phyloP scores from a whole-genome alignment of 1,284 basidiomycete species.

The Leccinum glutinopallens region DNA sequence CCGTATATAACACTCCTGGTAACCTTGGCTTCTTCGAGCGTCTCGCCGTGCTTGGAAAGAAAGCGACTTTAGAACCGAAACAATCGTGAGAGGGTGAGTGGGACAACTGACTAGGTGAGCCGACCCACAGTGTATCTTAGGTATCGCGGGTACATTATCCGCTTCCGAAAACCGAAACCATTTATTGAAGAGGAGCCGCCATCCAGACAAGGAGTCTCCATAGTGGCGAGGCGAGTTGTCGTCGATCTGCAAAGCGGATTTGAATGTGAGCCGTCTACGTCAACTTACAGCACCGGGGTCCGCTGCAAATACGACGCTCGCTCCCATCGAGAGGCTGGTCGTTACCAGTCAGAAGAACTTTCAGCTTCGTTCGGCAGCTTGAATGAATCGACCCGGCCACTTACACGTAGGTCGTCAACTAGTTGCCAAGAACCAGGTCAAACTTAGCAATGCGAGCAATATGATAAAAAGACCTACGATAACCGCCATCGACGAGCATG shows the following conservation, averaged over 20 bases:
- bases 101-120: conserved; percentile 81
- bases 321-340: conserved; percentile 91
- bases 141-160: conserved; percentile 85
- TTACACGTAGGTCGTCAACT: conserved; percentile 91
- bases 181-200: conserved; percentile 93
- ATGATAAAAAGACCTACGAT: conserved; percentile 56
- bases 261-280: no score
- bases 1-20: conserved; percentile 90
- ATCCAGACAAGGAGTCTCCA: conserved; percentile 95
- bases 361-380: not conserved
- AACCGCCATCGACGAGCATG: conserved; percentile 94
- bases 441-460: not conserved
- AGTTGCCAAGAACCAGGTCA: conserved; percentile 11
- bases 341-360: conserved; percentile 59
- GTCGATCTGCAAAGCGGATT: conserved; percentile 59
- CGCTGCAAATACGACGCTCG: conserved; percentile 90
- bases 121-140: conserved; percentile 89
- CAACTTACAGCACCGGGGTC: conserved; percentile 88
- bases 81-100: not conserved
- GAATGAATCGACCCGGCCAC: conserved; percentile 18
- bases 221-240: conserved; percentile 95
- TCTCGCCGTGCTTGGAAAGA: conserved; percentile 79
- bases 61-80: conserved; percentile 6
- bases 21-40: conserved; percentile 91
- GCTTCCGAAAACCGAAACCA: conserved; percentile 91